phyloP scores from a whole-genome alignment of 164 flowering plant species.

The Cinnamomum chago region DNA sequence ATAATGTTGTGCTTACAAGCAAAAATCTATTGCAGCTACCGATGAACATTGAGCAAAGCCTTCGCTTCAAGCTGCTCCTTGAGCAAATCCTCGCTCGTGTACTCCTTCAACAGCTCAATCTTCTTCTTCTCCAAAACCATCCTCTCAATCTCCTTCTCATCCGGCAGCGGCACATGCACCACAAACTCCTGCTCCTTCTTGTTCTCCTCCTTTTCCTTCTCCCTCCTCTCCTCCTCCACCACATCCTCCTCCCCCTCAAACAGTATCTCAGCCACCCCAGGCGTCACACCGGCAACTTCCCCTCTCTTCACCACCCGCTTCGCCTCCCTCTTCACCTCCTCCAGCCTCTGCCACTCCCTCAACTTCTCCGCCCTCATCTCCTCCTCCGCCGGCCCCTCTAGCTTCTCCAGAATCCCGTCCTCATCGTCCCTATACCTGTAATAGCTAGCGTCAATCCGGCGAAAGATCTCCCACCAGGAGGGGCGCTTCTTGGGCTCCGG shows the following conservation, averaged over 20 bases:
- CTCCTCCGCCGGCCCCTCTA: conserved; percentile 72
- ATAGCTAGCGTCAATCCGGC: conserved; percentile 88
- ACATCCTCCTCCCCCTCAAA: conserved; percentile 85
- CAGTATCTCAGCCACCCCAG: conserved; percentile 31
- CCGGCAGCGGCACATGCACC: conserved; percentile 88
- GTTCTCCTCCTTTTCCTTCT: conserved; percentile 28
- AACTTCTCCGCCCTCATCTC: conserved; percentile 57
- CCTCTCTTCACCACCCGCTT: conserved; percentile 73
- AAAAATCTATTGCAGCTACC: conserved; percentile 16
- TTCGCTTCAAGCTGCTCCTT: conserved; percentile 86
- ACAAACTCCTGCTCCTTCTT: conserved; percentile 62
- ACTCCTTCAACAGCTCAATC: conserved; percentile 75
- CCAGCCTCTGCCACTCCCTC: conserved; percentile 71
- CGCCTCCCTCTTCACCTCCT: conserved; percentile 73
- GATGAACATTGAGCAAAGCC: conserved; percentile 76
- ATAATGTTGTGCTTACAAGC: too few species aligned
- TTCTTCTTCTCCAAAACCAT: conserved; percentile 96
- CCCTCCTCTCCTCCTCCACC: conserved; percentile 75
- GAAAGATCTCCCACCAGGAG: conserved; percentile 82
- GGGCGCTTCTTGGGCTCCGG: conserved; percentile 78
- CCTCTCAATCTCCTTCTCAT: conserved; percentile 89
- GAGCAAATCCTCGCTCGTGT: conserved; percentile 57
- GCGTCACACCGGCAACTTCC: conserved; percentile 46
- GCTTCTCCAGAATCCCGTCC: conserved; percentile 70
- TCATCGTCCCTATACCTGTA: conserved; percentile 93